These are phyloP conservation scores for Coemansia sp. DNA, from an alignment of 192 early-diverging fungal genomes.

Conservation along the genomic window DNA sequence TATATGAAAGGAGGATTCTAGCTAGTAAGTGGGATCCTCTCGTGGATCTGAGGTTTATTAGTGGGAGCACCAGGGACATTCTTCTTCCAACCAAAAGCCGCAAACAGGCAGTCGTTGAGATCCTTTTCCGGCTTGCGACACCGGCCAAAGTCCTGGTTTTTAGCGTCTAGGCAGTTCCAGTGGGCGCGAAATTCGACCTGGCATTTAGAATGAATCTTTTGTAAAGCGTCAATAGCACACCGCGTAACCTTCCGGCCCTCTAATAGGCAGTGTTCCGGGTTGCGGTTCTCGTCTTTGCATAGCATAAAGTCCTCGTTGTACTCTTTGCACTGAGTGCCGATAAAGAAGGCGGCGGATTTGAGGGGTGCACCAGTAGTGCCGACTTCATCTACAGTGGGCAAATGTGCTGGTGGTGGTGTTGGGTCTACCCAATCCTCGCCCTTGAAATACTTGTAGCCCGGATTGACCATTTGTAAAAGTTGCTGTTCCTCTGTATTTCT, in stretches of 20 bases:
- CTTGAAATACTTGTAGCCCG: conserved; percentile 47
- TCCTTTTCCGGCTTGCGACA: conserved; percentile 76
- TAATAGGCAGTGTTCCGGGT: conserved; percentile 87
- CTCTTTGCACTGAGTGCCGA: conserved; percentile 84
- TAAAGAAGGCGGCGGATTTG: conserved; percentile 89
- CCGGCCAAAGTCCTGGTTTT: conserved; percentile 82
- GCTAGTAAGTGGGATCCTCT: conserved; percentile 24
- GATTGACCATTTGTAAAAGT: conserved; percentile 28
- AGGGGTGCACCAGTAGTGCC: conserved; percentile 90
- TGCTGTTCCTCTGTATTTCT: neutral
- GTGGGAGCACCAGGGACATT: conserved; percentile 61
- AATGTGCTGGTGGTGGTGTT: conserved; percentile 67
- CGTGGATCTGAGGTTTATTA: conserved; percentile 44
- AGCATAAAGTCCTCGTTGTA: conserved; percentile 96
- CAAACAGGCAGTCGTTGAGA: conserved; percentile 89
- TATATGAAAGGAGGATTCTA: conserved; percentile 6
- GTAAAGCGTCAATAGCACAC: conserved; percentile 83
- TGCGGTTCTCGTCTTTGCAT: conserved; percentile 88
- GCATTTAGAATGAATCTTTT: conserved; percentile 88
- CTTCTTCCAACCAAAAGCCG: conserved; percentile 75
- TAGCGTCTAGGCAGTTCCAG: conserved; percentile 88
- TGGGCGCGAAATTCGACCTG: conserved; percentile 80
- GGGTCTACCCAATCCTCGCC: conserved; percentile 77
- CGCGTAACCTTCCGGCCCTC: conserved; percentile 96
- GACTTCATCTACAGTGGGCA: conserved; percentile 79